Evolutionary conservation across 139 green algal species (phyloP).

Genomic region (Micromonas commoda): DNA sequence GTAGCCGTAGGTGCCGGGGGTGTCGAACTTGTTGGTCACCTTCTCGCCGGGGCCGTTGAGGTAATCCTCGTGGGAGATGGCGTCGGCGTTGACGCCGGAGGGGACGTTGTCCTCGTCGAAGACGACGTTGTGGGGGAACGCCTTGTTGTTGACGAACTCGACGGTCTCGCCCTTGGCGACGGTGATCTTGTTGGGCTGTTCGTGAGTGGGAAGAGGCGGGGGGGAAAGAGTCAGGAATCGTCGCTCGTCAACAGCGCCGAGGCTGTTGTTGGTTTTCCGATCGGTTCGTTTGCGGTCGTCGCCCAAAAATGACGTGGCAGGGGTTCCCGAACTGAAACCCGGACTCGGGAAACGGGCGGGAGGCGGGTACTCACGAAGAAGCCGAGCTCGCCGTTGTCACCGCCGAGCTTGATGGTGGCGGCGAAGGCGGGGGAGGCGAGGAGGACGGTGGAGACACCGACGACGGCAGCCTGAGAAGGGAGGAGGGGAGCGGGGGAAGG

Average conservation of each 20-base stretch:
- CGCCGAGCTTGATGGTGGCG: conserved; percentile 72
- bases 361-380: conserved; percentile 42
- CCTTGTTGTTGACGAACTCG: conserved; percentile 54
- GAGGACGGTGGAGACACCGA: conserved; percentile 56
- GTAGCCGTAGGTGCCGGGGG: conserved; percentile 72
- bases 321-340: too few species aligned
- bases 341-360: too few species aligned
- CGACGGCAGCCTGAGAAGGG: conserved; percentile 43
- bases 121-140: conserved; percentile 80
- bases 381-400: conserved; percentile 61
- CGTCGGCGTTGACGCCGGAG: conserved; percentile 71
- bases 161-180: conserved; percentile 70
- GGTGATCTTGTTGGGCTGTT: conserved; percentile 46
- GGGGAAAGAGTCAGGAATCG: not conserved
- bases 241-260: not conserved
- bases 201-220: not conserved
- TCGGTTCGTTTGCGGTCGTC: not conserved
- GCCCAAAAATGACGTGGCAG: not conserved
- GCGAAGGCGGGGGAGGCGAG: conserved; percentile 65
- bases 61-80: conserved; percentile 76
- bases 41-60: conserved; percentile 84
- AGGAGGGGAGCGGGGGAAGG: not conserved
- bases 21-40: conserved; percentile 61
- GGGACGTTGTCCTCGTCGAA: conserved; percentile 90
- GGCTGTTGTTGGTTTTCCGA: not conserved